Conservation (phyloP, 2,329 filamentous ascomycete species). For the Pseudogymnoascus sp. region DNA sequence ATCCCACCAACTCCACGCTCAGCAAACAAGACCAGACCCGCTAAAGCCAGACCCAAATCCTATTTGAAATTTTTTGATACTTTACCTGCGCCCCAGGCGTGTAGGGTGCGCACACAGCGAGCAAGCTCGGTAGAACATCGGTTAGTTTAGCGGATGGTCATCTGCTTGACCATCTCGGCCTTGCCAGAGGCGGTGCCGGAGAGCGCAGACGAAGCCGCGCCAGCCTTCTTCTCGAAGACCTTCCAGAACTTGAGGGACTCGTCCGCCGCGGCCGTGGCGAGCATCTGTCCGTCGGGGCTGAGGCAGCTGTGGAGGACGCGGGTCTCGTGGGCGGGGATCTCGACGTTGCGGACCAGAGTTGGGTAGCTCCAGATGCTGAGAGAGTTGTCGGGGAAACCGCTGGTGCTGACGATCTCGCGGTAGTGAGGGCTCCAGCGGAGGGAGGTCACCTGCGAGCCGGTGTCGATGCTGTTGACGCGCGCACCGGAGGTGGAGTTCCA, state of each 20-base stretch:
- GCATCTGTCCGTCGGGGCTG: conserved; percentile 95
- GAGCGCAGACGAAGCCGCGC: conserved; percentile 54
- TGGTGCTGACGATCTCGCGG: conserved; percentile 95
- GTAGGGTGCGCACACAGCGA: conserved; percentile 4
- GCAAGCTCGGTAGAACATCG: conserved; percentile 29
- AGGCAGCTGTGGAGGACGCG: conserved; percentile 93
- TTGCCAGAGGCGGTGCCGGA: conserved; percentile 64
- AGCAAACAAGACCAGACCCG: conserved; percentile 31
- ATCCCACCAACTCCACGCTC: conserved; percentile 45
- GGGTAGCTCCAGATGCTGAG: conserved; percentile 99
- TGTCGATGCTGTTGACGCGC: conserved; percentile 98
- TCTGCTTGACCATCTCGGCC: conserved; percentile 84
- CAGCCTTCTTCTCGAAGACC: conserved; percentile 97
- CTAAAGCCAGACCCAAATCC: conserved; percentile 31
- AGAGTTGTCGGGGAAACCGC: conserved; percentile 98
- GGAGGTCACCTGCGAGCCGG: conserved; percentile 92
- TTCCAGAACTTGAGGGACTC: conserved; percentile 99
- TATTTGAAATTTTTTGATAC: conserved; percentile 25
- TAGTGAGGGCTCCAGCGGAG: conserved; percentile 95
- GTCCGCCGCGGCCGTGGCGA: conserved; percentile 90
- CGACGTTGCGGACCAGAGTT: conserved; percentile 89
- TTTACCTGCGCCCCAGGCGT: conserved; percentile 20
- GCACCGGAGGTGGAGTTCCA: conserved; percentile 99
- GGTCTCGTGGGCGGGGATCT: conserved; percentile 96
- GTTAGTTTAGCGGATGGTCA: conserved; percentile 70